Percentiles rank a stretch among this genome's conserved stretches.
Conservation (phyloP, 1,284 basidiomycete genomes). For the Erythrobasidium hasegawianum region DNA sequence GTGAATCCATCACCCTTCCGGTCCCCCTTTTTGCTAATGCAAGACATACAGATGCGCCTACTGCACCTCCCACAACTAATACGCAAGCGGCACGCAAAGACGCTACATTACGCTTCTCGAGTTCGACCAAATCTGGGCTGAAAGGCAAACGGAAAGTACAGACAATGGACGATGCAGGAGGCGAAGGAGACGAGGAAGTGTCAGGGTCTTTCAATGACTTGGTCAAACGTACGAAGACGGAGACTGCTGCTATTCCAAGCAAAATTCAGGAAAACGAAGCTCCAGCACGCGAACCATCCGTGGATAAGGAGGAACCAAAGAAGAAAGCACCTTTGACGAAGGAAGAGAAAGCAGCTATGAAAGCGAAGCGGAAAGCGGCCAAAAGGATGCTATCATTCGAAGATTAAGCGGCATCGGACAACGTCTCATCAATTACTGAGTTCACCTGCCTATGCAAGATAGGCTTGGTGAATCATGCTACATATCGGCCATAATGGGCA, state of each 20-base stretch:
- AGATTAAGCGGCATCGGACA: no score
- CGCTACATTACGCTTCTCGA: slow-evolving; percentile 23
- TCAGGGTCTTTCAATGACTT: slow-evolving; percentile 16
- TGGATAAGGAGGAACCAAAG: not conserved
- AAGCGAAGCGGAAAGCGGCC: slow-evolving; percentile 26
- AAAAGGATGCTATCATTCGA: slow-evolving; percentile 34
- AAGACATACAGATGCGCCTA: slow-evolving; percentile 10
- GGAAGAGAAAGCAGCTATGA: slow-evolving; percentile 35
- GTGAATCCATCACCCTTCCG: not conserved
- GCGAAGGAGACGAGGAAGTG: not conserved
- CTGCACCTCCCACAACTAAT: not conserved
- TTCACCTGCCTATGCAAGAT: no score
- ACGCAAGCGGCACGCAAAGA: slow-evolving; percentile 10
- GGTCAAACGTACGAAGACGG: slow-evolving; percentile 28
- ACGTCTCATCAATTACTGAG: no score
- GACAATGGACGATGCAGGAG: slow-evolving; percentile 15
- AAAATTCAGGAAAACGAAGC: not conserved
- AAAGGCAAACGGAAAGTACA: slow-evolving; percentile 28
- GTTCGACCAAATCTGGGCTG: not conserved
- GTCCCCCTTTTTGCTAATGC: not conserved
- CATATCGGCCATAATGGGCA: not conserved
- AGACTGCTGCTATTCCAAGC: slow-evolving; percentile 1
- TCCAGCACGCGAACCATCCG: not conserved
- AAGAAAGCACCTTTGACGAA: slow-evolving; percentile 29
- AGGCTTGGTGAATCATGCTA: no score